Base-by-base conservation (phyloP, 1,284 basidiomycete genomes). In the Melampsora larici-populina region DNA sequence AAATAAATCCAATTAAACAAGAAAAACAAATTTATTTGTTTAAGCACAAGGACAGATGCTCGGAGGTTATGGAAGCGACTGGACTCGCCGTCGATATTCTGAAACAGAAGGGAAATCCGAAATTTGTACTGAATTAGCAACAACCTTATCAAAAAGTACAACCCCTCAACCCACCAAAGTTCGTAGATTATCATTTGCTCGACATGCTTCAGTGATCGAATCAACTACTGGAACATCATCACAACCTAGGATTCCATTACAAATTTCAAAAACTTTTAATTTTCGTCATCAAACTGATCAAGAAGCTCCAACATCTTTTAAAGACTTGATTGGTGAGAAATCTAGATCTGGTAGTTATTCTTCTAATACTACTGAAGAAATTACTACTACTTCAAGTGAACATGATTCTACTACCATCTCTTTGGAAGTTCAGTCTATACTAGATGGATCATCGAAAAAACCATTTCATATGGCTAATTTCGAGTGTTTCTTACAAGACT, bases 151-250 rank as follows among this genome's bases (percentile, higher is more conserved):
- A 26, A 49, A 21, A 67, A 58, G 49, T 43, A 75, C 64, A 26
- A 4, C 65, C 18, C 46, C 73, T 13, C 64, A 62, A 18, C 63
- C 48, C 26, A 64, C 64, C 1, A 65, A 64, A 40, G 51, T 67
- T n/a, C 64, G 58, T 36, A 62, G 73, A 26, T 75, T 75, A 48
- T 67, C 63, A 29, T 75, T 75, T 75, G 73, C 73, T 75, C 73
- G 73, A 26, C 63, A 75, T 29, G 62, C 73, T 58, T 75, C 73
- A 31, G 73, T 75, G 2, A 40, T 75, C 36, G 73, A 51, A 46
- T 75, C 73, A 18, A 58, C 63, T 43, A 33, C 49, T n/a, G n/a
- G n/a, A n/a, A n/a, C n/a, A 5, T 26, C 33, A 62, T 64, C 63
- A n/a, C 31, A 62, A 36, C 71, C 71, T 8, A 65, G 65, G 62